Percentiles rank a stretch among this genome's conserved stretches.
Evolutionary conservation across 2,329 filamentous ascomycete genomes (phyloP).

Genomic region (Alternaria ethzedia): DNA sequence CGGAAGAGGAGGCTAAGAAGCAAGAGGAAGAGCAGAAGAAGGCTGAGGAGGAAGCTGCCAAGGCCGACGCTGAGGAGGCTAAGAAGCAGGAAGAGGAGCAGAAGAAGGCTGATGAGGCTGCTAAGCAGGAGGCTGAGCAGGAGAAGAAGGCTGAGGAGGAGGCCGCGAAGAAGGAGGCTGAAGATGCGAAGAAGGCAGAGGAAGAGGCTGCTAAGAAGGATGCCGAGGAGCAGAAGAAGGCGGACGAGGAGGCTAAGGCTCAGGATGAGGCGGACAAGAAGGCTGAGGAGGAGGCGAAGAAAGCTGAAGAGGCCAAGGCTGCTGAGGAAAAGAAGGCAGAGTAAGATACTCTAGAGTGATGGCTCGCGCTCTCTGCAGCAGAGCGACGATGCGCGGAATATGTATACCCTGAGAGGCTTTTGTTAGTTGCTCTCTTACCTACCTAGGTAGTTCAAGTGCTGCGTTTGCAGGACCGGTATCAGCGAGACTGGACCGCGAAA

Average conservation of each 20-base stretch:
- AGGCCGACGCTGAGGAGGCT: not conserved
- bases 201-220: slow-evolving; percentile 1
- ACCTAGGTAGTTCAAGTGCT: not conserved
- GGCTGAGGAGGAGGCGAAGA: not conserved
- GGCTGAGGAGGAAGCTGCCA: not conserved
- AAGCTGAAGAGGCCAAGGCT: not conserved
- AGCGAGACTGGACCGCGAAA: slow-evolving; percentile 29
- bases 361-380: not conserved
- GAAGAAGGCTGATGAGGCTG: not conserved
- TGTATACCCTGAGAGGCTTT: not conserved
- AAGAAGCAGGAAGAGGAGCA: slow-evolving; percentile 1
- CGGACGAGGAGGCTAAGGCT: not conserved
- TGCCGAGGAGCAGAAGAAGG: slow-evolving; percentile 10
- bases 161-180: not conserved
- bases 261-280: not conserved
- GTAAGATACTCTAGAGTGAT: not conserved
- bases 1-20: slow-evolving; percentile 5
- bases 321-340: not conserved
- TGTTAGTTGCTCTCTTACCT: not conserved
- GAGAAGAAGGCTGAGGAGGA: not conserved
- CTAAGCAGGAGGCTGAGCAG: slow-evolving; percentile 1
- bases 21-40: not conserved
- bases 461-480: not conserved
- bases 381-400: not conserved
- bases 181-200: not conserved